These are phyloP conservation scores for Striga asiatica DNA, from an alignment of 257 asterid species.

Conservation along the genomic window DNA sequence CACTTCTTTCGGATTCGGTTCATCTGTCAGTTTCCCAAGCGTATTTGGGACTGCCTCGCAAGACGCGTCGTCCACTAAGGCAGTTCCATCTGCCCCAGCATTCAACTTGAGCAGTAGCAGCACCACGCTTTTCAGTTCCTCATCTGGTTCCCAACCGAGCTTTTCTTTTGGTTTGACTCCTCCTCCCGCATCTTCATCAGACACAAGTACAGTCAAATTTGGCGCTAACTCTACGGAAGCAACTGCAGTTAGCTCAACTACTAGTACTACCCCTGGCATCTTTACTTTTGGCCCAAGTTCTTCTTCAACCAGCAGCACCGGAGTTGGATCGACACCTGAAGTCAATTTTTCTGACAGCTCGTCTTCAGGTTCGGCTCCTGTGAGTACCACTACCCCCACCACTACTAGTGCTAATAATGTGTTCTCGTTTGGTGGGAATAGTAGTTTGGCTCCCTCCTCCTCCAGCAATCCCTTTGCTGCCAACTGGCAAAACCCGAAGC, in stretches of 20 bases:
- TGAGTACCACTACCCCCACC: slow-evolving; percentile 10
- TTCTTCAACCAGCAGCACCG: slow-evolving; percentile 15
- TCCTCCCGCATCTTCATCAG: slow-evolving; percentile 29
- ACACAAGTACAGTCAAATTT: slow-evolving; percentile 25
- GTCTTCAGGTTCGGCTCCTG: slow-evolving; percentile 19
- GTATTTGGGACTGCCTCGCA: slow-evolving; percentile 18
- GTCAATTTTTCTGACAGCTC: slow-evolving; percentile 18
- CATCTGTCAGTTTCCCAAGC: slow-evolving; percentile 18
- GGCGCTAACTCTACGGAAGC: slow-evolving; percentile 25
- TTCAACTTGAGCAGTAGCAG: slow-evolving; percentile 6
- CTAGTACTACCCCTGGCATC: slow-evolving; percentile 23
- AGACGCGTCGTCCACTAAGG: slow-evolving; percentile 22
- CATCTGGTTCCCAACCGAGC: slow-evolving; percentile 20
- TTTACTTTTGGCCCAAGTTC: slow-evolving; percentile 33
- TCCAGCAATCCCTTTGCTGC: slow-evolving; percentile 33
- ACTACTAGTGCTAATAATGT: slow-evolving; percentile 19
- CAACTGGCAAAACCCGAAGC: slow-evolving; percentile 26
- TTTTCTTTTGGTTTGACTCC: slow-evolving; percentile 25
- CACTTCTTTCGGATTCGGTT: slow-evolving; percentile 24
- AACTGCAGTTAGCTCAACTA: slow-evolving; percentile 24
- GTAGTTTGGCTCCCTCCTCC: slow-evolving; percentile 35
- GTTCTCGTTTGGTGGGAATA: slow-evolving; percentile 31
- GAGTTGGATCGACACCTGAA: slow-evolving; percentile 15
- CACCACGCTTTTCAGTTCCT: slow-evolving; percentile 19
- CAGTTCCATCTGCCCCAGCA: slow-evolving; percentile 28